Evolutionary conservation across 164 flowering plant genomes (phyloP), one percentile per base, ranked within the genome.

Genomic region (Aristolochia californica): DNA sequence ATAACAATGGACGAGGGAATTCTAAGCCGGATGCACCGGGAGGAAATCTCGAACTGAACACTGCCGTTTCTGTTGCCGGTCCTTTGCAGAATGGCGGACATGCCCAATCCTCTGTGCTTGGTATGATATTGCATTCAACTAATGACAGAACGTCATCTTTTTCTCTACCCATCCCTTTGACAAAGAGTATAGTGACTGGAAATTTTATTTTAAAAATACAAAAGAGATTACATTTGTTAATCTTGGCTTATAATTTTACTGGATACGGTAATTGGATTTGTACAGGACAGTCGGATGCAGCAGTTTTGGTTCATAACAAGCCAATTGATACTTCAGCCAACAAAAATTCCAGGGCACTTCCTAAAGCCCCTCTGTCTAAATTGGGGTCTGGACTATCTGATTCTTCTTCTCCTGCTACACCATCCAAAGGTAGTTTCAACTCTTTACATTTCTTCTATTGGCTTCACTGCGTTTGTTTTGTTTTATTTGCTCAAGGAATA

Each of bases 1-100:
- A 52, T 59, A 72, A 62, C 60, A 75, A 79, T 87, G 93, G 78
- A 47, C 98, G 85, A 62, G 85, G 73, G 40, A 85, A 85, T 45
- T 48, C 80, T 45, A 77, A 80, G 77, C 68, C 47, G 43, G 70
- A 57, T 44, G 48, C 52, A 11, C 48, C 68, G 8, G 45, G 69
- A 62, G 62, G 63, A 57, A 75, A 65, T 66, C 54, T 69, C 10
- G 81, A 73, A 44, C 40, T 52, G 5, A 59, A 58, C 69, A 62
- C 58, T 40, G 20, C 56, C 24, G 55, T 43, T n/a, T 20, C 73
- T 25, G 57, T 72, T 28, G 57, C 67, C 0, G 79, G 67, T 13
- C 57, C 52, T 44, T 61, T 68, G 24, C 90, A 72, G 58, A 83
- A 84, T 75, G 95, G 93, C 60, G 66, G 74, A 13, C 77, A 72